A percentile compares a stretch with the other conserved stretches of the same genome.
phyloP scores from a whole-genome alignment of 1,284 basidiomycete species.

The Athelia psychrophila region DNA sequence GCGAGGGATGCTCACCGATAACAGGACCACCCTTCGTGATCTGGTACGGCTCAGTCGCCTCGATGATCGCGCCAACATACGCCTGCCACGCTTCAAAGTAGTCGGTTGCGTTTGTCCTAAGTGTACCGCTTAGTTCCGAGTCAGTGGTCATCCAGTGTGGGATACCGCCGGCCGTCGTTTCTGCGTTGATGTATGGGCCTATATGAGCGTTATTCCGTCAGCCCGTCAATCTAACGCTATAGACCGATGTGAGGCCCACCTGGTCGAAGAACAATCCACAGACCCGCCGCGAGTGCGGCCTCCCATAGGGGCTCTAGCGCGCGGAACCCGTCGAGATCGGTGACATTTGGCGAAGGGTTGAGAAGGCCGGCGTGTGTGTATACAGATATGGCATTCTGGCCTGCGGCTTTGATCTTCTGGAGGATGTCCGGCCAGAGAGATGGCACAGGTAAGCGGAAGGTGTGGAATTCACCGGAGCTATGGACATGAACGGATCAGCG shows the following conservation, averaged over 20 bases:
- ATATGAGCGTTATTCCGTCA: background rate
- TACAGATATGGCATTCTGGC: conserved; percentile 74
- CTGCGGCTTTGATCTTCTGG: conserved; percentile 78
- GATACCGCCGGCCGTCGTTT: conserved; percentile 79
- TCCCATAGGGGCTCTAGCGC: conserved; percentile 67
- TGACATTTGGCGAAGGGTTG: conserved; percentile 71
- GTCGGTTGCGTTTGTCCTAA: conserved; percentile 68
- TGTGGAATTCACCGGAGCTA: conserved; percentile 77
- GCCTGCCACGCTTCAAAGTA: conserved; percentile 62
- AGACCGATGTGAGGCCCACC: conserved; percentile 35
- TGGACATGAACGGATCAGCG: background rate
- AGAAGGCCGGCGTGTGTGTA: conserved; percentile 75
- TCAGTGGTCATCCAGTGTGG: conserved; percentile 71
- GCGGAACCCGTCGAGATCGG: conserved; percentile 71
- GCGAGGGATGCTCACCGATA: conserved; percentile 52
- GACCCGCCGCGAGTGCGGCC: conserved; percentile 55
- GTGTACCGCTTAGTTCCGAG: conserved; percentile 59
- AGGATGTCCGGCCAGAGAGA: conserved; percentile 81
- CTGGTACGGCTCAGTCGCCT: conserved; percentile 61
- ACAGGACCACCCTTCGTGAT: conserved; percentile 70
- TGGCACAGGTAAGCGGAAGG: conserved; percentile 79
- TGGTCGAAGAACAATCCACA: conserved; percentile 66
- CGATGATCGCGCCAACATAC: conserved; percentile 65
- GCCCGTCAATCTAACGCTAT: background rate
- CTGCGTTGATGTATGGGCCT: conserved; percentile 72